Base-by-base conservation (phyloP, 2,329 filamentous ascomycete species). In the Fusarium pseudonygamai region DNA sequence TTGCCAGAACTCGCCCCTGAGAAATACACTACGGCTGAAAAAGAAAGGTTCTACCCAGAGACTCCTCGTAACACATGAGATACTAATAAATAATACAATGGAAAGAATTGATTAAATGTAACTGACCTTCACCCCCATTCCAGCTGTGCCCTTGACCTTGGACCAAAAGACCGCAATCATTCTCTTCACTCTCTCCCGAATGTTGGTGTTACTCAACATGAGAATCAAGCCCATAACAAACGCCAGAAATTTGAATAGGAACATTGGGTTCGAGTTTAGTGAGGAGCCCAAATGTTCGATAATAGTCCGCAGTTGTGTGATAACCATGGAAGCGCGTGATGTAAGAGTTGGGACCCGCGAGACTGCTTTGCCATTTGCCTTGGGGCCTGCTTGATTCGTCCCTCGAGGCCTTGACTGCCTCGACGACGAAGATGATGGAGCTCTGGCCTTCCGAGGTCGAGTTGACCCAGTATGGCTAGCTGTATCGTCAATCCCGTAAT, bases 61-160 rank as follows among this genome's bases (percentile, higher is more conserved):
- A 79, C 78, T 78, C 79, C 78, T 71, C 73, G 72, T 78, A 58
- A 80, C 78, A 72, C 75, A 72, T 75, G 75, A 60, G 58, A 71
- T 71, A 64, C 63, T 74, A 57, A 67, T 72, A 62, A 69, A 74
- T 73, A 60, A 68, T 72, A 78, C 71, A 77, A 64, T 75, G 66
- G 75, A 63, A 69, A 71, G 64, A 69, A 61, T 30, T 57, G 45
- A 62, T 78, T 83, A 98, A 68, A 99, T 97, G 84, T 98, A 98
- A 81, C 93, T 97, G 78, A 98, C 95, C 85, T 98, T 98, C 72
- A 97, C 93, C 5, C 96, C 96, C 96, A 98, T 98, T 4, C 95
- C 95, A 9, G 96, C 92, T 1, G 96, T 98, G 50, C 91, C 88
- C 80, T 89, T 91, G 45, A 97, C 85, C 84, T 97, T 98, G 61